Base-by-base conservation (phyloP, 495 filamentous ascomycete genomes). In the Neurospora sp. region DNA sequence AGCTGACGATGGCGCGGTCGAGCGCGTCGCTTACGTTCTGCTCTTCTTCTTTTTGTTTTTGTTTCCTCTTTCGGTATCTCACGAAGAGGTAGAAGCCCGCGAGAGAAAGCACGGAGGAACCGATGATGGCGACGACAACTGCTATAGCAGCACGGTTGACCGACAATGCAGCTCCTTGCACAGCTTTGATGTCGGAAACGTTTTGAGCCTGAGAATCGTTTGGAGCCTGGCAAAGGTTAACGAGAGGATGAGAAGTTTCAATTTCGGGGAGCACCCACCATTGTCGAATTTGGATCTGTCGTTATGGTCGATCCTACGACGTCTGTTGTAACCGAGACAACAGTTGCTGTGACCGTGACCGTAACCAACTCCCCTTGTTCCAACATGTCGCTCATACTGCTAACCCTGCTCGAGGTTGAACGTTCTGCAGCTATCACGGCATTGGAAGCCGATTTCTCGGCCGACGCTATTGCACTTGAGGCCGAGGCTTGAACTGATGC, bases 1-100 rank as follows among this genome's bases (percentile, higher is more conserved):
- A 80, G 73, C 76, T 79, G 11, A 80, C 75, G 18, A 79, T 76
- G 3, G 78, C 78, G 16, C 79, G 78, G 44, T 79, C 79, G 0
- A 79, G 73, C 5, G 79, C 79, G 1, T 42, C 72, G 74, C 70
- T 79, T 39, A 74, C 76, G 5, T 75, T 69, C n/a, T 75, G 74
- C 69, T 78, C 78, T 31, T 74, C 74, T 44, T 77, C 72, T 76
- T 59, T 71, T 23, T 70, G 70, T 39, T 76, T 72, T 37, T 71
- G 72, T 62, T 74, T 77, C 11, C 72, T 71, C 18, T 69, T 72
- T n/a, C 74, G 78, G 54, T 70, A 73, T 6, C 72, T 72, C 11
- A 71, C 27, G 42, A 77, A 78, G 10, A 81, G 46, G 18, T 72
- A 79, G 38, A 75, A 74, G 1, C 62, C 76, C 3, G 79, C 71